A percentile compares a stretch with the other conserved stretches of the same genome.
Conservation (phyloP, 2,329 filamentous ascomycete species). For the Botrytis medusae region DNA sequence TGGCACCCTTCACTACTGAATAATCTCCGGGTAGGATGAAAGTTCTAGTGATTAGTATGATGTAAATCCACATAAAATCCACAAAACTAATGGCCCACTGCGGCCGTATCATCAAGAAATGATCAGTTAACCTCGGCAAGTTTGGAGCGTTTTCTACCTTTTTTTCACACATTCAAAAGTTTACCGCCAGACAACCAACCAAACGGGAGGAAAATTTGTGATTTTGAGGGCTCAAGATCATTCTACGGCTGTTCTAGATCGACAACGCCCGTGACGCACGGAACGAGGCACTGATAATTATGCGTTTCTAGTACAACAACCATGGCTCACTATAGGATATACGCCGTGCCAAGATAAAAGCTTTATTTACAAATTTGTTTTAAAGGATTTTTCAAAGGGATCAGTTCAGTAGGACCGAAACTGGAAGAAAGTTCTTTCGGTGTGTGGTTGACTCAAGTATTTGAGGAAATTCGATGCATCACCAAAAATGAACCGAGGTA, state of each 20-base stretch:
- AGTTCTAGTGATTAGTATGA: background rate
- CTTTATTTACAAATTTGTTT: background rate
- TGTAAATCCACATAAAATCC: slow-evolving; percentile 1
- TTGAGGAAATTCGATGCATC: background rate
- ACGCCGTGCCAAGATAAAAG: background rate
- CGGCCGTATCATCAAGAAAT: background rate
- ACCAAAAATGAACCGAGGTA: background rate
- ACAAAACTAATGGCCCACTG: background rate
- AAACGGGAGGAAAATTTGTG: background rate
- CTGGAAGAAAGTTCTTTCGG: background rate
- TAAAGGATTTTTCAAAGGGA: background rate
- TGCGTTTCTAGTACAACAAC: background rate
- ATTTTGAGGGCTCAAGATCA: background rate
- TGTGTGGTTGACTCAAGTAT: background rate
- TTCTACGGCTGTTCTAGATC: slow-evolving; percentile 13
- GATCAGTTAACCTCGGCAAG: slow-evolving; percentile 10
- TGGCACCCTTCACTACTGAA: background rate
- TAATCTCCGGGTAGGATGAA: slow-evolving; percentile 4
- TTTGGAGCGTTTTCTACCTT: background rate
- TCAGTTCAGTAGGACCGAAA: background rate
- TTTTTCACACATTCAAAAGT: background rate
- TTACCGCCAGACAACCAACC: background rate
- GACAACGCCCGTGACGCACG: background rate
- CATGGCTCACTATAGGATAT: background rate
- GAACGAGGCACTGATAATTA: background rate